phyloP scores from a whole-genome alignment of 345 rosid genomes.

The Eucalyptus polyanthemos region DNA sequence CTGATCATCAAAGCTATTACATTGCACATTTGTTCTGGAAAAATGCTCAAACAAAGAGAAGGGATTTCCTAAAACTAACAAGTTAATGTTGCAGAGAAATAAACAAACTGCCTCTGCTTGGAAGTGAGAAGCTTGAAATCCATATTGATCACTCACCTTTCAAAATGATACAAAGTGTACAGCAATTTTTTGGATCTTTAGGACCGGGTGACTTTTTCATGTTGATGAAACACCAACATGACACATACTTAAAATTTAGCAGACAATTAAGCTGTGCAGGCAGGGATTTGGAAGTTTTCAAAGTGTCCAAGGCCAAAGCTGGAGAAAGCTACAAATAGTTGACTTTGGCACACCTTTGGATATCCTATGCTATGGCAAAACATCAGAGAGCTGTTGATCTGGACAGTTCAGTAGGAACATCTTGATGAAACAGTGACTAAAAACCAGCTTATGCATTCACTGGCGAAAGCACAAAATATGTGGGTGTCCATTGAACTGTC shows the following conservation, averaged over 20 bases:
- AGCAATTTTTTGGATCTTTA: not conserved
- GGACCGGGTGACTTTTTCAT: not conserved
- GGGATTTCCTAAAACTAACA: not conserved
- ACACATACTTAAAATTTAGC: not conserved
- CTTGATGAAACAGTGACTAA: not conserved
- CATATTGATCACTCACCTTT: no score
- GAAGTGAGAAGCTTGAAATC: not conserved
- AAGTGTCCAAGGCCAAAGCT: not conserved
- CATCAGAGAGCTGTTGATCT: not conserved
- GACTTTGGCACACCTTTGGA: not conserved
- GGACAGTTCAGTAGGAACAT: not conserved
- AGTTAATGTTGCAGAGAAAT: no score
- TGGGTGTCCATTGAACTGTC: not conserved
- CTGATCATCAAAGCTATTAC: no score
- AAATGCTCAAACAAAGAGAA: not conserved
- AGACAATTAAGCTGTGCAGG: not conserved
- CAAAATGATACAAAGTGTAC: fast-evolving
- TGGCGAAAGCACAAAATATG: not conserved
- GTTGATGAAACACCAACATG: not conserved
- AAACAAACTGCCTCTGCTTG: no score
- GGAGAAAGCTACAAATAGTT: not conserved
- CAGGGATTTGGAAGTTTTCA: not conserved
- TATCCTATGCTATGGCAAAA: not conserved
- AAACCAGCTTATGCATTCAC: not conserved
- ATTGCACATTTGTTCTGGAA: not conserved